Evolutionary conservation across 768 basidiomycete genomes (phyloP).

Genomic region (Trametes sanguinea): DNA sequence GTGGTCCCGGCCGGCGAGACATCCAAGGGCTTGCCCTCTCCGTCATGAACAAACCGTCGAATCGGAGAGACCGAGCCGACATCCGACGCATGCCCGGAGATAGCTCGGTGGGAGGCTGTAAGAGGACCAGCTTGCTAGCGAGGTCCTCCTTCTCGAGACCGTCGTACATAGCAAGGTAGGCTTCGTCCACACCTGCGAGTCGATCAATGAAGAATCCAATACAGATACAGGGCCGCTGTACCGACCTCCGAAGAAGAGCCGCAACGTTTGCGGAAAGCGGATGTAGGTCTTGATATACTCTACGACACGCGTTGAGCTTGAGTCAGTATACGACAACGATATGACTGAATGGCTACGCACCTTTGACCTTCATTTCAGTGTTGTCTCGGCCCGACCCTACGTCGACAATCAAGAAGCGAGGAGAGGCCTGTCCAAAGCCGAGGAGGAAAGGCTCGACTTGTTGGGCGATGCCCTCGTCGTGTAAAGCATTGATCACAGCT

Average conservation of each 20-base stretch:
- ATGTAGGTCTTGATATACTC: constrained; percentile 73
- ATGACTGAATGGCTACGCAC: constrained; percentile 37
- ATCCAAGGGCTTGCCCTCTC: constrained; percentile 41
- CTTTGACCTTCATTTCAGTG: constrained; percentile 69
- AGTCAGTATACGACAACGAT: neutral
- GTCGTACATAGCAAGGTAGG: constrained; percentile 48
- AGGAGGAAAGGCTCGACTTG: constrained; percentile 65
- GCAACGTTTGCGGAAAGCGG: constrained; percentile 72
- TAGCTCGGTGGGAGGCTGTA: constrained; percentile 50
- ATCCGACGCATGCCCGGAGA: constrained; percentile 49
- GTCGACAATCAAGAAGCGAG: constrained; percentile 70
- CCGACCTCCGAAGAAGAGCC: constrained; percentile 72
- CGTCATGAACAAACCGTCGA: constrained; percentile 52
- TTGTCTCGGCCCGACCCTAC: constrained; percentile 65
- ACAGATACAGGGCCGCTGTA: neutral
- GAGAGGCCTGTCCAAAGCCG: constrained; percentile 72
- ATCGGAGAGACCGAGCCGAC: constrained; percentile 52
- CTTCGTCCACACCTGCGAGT: constrained; percentile 7
- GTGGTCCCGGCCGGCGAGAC: constrained; percentile 49
- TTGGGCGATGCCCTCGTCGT: constrained; percentile 52
- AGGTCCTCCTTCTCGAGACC: constrained; percentile 62
- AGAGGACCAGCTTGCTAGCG: constrained; percentile 63
- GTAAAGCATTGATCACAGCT: constrained; percentile 52
- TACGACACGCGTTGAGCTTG: constrained; percentile 28
- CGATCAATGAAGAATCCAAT: neutral